Evolutionary conservation across 2,329 filamentous ascomycete genomes (phyloP), one percentile per base, ranked within the genome.

Genomic region (Aspergillus floridensis): DNA sequence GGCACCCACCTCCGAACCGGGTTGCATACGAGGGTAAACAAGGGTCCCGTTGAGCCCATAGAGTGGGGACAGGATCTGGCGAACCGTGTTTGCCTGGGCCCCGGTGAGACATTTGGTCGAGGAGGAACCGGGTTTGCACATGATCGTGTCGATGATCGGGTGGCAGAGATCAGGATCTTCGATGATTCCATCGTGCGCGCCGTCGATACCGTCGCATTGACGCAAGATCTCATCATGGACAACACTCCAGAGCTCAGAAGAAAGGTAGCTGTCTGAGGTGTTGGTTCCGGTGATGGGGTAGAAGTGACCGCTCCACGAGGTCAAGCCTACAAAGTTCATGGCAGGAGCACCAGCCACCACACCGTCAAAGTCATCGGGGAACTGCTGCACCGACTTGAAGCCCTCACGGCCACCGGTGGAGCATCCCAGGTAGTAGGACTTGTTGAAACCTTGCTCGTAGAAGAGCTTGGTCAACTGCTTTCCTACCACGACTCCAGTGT

Each of bases 331-430:
- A 81, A 84, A 0, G 82, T 62, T 62, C 31, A 62, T 52, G 77
- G 10, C 79, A 74, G 4, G 78, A n/a, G 60, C 82, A 14, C 31
- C 79, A 14, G 83, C 80, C 1, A 86, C 66, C 10, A 83, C 76
- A 21, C 84, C 84, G 63, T 86, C 83, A 24, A 86, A 86, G 60
- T 86, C 83, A 0, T 80, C 74, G 0, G 85, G 83, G 60, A 80
- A 86, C 14, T 73, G 66, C 63, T 87, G 79, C 0, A 82, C 79
- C 6, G 80, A 79, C 56, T 82, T 82, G 35, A 85, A 73, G 3
- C 83, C 85, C 73, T 87, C 83, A 0, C 85, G 76, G 0, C 86
- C 85, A 6, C 86, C 86, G 0, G 83, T 81, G 0, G 83, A 86
- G 66, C 85, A 87, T 7, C 85, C 85, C 2, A 81, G 66, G 61